These are phyloP conservation scores for Aspergillus fumigatus DNA, from an alignment of 2,329 filamentous ascomycete species.

Conservation along the genomic window DNA sequence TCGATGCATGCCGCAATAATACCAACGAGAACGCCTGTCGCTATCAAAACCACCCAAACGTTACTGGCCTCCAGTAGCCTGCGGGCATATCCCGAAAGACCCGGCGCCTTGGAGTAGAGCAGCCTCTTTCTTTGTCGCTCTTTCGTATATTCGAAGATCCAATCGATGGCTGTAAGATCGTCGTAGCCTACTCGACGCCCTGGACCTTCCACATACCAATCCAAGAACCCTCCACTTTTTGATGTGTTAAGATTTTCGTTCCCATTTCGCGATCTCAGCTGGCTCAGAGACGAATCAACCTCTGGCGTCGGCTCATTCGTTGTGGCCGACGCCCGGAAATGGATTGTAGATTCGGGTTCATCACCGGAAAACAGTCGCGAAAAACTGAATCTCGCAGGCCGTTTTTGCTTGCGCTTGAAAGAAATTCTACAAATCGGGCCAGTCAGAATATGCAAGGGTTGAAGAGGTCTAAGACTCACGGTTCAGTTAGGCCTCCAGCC, in stretches of 20 bases:
- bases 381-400: constrained; percentile 35
- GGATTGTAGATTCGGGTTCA: constrained; percentile 19
- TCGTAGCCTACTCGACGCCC: constrained; percentile 91
- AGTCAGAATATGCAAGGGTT: constrained; percentile 5
- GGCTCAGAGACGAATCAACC: constrained; percentile 22
- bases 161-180: constrained; percentile 95
- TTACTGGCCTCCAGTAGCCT: constrained; percentile 80
- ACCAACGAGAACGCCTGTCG: constrained; percentile 80
- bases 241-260: constrained; percentile 24
- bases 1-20: constrained; percentile 84
- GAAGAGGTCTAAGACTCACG: constrained; percentile 21
- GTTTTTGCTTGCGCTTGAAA: constrained; percentile 43
- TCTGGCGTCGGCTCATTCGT: constrained; percentile 24
- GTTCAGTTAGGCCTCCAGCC: constrained; percentile 29
- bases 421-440: constrained; percentile 27
- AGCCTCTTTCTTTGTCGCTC: constrained; percentile 83
- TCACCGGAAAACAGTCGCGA: constrained; percentile 35
- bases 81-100: constrained; percentile 67
- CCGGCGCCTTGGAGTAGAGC: constrained; percentile 63
- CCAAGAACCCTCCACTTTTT: constrained; percentile 46
- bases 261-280: constrained; percentile 16
- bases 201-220: constrained; percentile 89
- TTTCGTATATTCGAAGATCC: constrained; percentile 98
- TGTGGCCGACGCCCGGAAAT: constrained; percentile 21
- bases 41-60: constrained; percentile 83